These are phyloP conservation scores for Fomitopsis serialis DNA, from an alignment of 768 basidiomycete genomes.

Conservation along the genomic window DNA sequence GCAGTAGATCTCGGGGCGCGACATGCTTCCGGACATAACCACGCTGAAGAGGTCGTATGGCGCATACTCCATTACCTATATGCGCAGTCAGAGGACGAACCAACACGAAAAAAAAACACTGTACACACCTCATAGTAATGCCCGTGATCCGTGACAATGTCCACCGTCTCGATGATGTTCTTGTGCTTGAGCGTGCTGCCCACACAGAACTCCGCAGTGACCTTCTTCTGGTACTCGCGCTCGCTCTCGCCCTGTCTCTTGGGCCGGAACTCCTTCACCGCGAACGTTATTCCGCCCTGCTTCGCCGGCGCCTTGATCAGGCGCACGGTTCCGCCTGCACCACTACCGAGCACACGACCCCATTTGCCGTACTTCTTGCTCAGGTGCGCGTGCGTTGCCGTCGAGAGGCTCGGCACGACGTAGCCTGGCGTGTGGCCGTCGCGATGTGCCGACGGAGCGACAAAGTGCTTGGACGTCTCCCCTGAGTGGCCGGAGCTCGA, in stretches of 20 bases:
- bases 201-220: constrained; percentile 98
- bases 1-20: constrained; percentile 96
- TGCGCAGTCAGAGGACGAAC: not conserved
- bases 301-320: constrained; percentile 86
- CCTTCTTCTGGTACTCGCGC: constrained; percentile 99
- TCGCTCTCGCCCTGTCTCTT: constrained; percentile 84
- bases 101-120: constrained; percentile 6
- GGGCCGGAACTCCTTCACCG: constrained; percentile 96
- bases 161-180: constrained; percentile 97
- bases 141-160: constrained; percentile 96
- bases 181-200: constrained; percentile 90
- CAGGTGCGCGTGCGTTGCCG: constrained; percentile 85
- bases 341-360: constrained; percentile 91
- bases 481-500: not conserved
- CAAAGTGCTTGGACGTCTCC: not conserved
- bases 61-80: constrained; percentile 98
- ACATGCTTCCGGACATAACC: constrained; percentile 99
- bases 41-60: constrained; percentile 98
- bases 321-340: constrained; percentile 97
- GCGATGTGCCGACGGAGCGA: constrained; percentile 3
- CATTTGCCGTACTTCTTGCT: constrained; percentile 99
- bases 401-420: constrained; percentile 59
- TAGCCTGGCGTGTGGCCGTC: constrained; percentile 19
- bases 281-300: constrained; percentile 80
- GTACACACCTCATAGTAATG: constrained; percentile 92